Conservation (phyloP, 768 basidiomycete genomes). For the Cystoderma amianthinum region DNA sequence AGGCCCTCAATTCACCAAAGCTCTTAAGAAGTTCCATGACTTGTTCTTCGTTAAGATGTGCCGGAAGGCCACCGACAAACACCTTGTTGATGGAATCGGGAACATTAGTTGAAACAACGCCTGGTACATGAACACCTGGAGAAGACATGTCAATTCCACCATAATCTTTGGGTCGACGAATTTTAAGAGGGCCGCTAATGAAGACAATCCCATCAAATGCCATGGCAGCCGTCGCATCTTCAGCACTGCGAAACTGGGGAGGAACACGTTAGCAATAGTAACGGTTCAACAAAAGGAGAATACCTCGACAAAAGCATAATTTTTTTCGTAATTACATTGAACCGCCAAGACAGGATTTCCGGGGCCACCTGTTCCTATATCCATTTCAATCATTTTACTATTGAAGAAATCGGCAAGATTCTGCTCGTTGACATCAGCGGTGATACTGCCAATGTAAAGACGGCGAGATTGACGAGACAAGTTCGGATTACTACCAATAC, state of each 20-base stretch:
- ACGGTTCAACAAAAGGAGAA: neutral
- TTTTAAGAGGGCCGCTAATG: conserved; percentile 91
- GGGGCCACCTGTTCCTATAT: conserved; percentile 73
- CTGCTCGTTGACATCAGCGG: conserved; percentile 89
- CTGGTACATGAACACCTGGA: conserved; percentile 79
- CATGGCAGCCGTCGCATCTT: conserved; percentile 96
- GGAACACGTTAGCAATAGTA: conserved; percentile 5
- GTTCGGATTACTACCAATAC: conserved; percentile 82
- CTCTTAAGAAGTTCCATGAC: conserved; percentile 96
- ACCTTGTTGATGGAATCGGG: conserved; percentile 98
- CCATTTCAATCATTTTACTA: conserved; percentile 89
- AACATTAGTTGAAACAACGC: conserved; percentile 93
- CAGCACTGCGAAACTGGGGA: conserved; percentile 89
- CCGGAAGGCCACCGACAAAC: conserved; percentile 92
- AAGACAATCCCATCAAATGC: conserved; percentile 97
- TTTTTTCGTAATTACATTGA: conserved; percentile 97
- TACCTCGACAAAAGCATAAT: conserved; percentile 98
- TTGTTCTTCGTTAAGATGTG: conserved; percentile 96
- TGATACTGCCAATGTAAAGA: conserved; percentile 96
- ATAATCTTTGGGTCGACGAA: conserved; percentile 97
- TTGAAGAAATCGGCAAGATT: conserved; percentile 95
- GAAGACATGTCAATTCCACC: conserved; percentile 65
- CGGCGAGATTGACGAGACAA: conserved; percentile 89
- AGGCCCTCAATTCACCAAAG: conserved; percentile 95
- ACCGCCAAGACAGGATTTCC: conserved; percentile 91